Conservation (phyloP, 805 yeast species). For the Middelhovenomyces tepae region DNA sequence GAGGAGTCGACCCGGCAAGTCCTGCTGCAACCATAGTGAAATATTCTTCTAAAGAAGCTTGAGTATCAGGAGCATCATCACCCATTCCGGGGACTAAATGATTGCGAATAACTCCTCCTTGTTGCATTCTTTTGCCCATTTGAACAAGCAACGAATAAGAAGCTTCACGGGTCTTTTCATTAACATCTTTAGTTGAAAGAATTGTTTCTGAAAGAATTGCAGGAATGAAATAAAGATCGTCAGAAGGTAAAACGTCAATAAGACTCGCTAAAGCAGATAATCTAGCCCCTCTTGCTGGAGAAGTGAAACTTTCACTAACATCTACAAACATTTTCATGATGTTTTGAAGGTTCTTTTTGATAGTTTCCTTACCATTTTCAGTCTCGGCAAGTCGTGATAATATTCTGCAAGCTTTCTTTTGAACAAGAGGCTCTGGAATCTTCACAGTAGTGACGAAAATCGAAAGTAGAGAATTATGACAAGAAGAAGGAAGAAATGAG, state of each 20-base stretch:
- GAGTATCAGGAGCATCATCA: slow-evolving; percentile 46
- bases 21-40: slow-evolving; percentile 96
- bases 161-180: slow-evolving; percentile 80
- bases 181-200: slow-evolving; percentile 81
- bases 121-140: slow-evolving; percentile 72
- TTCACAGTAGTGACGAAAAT: slow-evolving; percentile 64
- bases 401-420: slow-evolving; percentile 76
- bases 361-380: slow-evolving; percentile 50
- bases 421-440: slow-evolving; percentile 54
- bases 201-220: slow-evolving; percentile 79
- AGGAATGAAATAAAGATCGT: slow-evolving; percentile 70
- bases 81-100: slow-evolving; percentile 61
- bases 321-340: slow-evolving; percentile 53
- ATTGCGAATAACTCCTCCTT: slow-evolving; percentile 56
- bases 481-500: slow-evolving; percentile 63
- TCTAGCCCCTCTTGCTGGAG: slow-evolving; percentile 76
- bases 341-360: slow-evolving; percentile 43
- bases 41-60: slow-evolving; percentile 68
- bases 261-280: slow-evolving; percentile 57
- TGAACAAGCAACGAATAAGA: slow-evolving; percentile 67
- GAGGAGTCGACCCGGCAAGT: slow-evolving; percentile 85
- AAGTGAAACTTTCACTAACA: slow-evolving; percentile 36
- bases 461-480: slow-evolving; percentile 66
- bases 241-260: slow-evolving; percentile 51
- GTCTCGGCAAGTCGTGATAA: slow-evolving; percentile 61